Percentiles rank a stretch among this genome's conserved stretches.
Evolutionary conservation across 345 rosid genomes (phyloP).

Genomic region (Clausena lansium): DNA sequence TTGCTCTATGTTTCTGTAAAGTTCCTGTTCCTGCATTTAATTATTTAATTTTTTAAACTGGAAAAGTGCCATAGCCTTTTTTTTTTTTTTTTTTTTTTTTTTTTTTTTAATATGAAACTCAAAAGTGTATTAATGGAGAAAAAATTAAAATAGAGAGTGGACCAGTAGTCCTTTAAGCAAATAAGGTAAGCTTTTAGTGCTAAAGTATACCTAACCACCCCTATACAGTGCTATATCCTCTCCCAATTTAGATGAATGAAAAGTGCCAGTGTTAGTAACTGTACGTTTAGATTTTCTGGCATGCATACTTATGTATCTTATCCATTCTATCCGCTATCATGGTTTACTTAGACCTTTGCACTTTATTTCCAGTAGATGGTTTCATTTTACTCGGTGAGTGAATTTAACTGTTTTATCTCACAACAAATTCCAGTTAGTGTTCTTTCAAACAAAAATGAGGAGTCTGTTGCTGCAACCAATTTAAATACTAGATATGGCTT

Average conservation of each 20-base stretch:
- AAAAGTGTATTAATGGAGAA: no score
- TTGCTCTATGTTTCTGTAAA: not conserved
- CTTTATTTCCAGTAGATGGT: not conserved
- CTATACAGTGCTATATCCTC: no score
- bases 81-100: no score
- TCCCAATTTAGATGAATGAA: no score
- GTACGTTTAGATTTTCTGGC: not conserved
- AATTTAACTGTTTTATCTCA: constrained; percentile 3
- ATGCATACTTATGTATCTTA: not conserved
- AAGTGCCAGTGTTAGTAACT: not conserved
- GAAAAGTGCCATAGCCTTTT: not conserved
- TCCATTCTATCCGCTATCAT: not conserved
- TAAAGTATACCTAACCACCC: no score
- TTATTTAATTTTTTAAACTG: not conserved
- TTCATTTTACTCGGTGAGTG: not conserved
- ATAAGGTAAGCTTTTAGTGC: no score
- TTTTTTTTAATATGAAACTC: no score
- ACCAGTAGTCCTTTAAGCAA: no score
- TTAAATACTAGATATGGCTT: constrained; percentile 24
- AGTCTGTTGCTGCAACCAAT: constrained; percentile 30
- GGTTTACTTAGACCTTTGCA: not conserved
- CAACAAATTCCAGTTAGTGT: constrained; percentile 27
- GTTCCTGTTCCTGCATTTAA: not conserved
- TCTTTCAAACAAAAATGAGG: constrained; percentile 40
- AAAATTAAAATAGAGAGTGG: no score